Percentiles rank a stretch among this genome's conserved stretches.
These are phyloP conservation scores for Podaxis sp. DNA, from an alignment of 768 basidiomycete species.

Conservation along the genomic window DNA sequence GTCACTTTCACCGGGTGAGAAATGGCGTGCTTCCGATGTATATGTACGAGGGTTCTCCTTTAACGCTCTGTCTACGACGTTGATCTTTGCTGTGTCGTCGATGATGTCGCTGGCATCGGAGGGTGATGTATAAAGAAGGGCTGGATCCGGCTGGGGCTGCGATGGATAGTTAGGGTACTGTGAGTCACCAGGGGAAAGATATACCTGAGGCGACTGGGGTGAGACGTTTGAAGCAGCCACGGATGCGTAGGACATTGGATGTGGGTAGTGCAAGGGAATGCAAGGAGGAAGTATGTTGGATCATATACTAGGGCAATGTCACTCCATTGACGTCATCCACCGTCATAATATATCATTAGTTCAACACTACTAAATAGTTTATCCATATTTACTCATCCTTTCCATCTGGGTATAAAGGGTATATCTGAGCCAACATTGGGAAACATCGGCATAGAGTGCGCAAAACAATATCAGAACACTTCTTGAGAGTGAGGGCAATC, in stretches of 20 bases:
- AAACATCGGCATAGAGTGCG: background rate
- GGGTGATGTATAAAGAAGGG: slow-evolving; percentile 51
- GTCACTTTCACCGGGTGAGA: slow-evolving; percentile 8
- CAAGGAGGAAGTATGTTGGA: too few species aligned
- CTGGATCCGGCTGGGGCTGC: slow-evolving; percentile 63
- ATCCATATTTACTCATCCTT: slow-evolving; percentile 10
- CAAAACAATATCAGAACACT: slow-evolving; percentile 58
- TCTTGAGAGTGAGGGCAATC: slow-evolving; percentile 85
- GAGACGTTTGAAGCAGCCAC: slow-evolving; percentile 58
- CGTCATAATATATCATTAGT: background rate
- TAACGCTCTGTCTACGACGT: slow-evolving; percentile 48
- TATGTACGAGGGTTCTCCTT: slow-evolving; percentile 40
- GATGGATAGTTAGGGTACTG: slow-evolving; percentile 18
- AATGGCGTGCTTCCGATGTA: slow-evolving; percentile 18
- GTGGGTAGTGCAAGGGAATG: background rate
- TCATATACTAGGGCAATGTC: background rate
- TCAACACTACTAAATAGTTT: slow-evolving; percentile 5
- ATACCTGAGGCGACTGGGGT: slow-evolving; percentile 19
- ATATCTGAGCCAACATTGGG: background rate
- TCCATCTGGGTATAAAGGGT: slow-evolving; percentile 22
- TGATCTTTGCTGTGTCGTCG: slow-evolving; percentile 52
- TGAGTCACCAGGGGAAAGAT: too few species aligned
- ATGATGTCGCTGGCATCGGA: slow-evolving; percentile 31
- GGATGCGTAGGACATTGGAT: slow-evolving; percentile 68
- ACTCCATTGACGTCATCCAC: background rate